A percentile compares a stretch with the other conserved stretches of the same genome.
Evolutionary conservation across 148 eudicot species (phyloP).

Genomic region (Salicornia ramosissima): DNA sequence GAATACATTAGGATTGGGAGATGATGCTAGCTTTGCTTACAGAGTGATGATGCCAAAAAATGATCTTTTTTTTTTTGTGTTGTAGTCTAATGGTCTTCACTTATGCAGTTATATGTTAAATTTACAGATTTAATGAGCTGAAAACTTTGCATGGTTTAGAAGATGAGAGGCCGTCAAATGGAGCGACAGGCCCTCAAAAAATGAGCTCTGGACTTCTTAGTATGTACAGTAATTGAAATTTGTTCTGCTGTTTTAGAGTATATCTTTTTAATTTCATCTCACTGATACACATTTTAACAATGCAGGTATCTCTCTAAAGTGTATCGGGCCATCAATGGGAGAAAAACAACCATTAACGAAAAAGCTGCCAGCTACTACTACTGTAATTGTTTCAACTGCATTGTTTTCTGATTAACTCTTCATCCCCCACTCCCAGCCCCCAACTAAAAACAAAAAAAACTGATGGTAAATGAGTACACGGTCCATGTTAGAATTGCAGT

Average conservation of each 20-base stretch:
- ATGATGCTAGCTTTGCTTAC: neutral
- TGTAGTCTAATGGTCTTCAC: neutral
- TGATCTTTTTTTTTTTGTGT: too few relatives aligned
- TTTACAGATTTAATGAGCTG: conserved; percentile 72
- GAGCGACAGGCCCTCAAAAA: conserved; percentile 74
- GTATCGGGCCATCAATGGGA: conserved; percentile 90
- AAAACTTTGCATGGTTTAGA: conserved; percentile 67
- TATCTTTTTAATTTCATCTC: neutral
- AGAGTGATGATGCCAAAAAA: neutral
- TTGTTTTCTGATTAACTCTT: neutral
- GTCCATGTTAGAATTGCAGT: neutral
- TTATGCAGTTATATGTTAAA: conserved; percentile 7
- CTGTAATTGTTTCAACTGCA: conserved; percentile 36
- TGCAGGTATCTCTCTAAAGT: conserved; percentile 73
- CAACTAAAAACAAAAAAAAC: neutral
- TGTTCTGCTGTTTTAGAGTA: neutral
- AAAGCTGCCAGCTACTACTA: conserved; percentile 73
- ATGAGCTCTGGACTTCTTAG: conserved; percentile 82
- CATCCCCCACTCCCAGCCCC: too few relatives aligned
- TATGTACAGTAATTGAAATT: conserved; percentile 34
- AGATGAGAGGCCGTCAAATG: conserved; percentile 54
- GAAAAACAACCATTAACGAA: conserved; percentile 72
- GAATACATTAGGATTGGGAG: neutral
- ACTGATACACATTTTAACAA: conserved; percentile 9
- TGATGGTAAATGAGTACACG: neutral